Base-by-base conservation (phyloP, 106 monocot species). In the Phalaenopsis aphrodite region DNA sequence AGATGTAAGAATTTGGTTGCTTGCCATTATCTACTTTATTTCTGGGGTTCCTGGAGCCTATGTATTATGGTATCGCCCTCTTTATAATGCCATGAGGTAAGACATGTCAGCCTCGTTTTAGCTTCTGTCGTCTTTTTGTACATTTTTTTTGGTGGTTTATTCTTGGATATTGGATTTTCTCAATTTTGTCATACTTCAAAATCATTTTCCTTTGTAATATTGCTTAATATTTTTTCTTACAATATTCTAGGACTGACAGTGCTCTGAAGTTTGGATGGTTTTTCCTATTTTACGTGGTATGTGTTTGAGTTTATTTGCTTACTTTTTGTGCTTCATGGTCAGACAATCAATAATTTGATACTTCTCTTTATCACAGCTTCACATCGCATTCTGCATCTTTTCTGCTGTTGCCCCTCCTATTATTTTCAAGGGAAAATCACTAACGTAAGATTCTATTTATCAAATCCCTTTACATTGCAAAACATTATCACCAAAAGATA, bases 381-480 rank as follows among this genome's bases (percentile, higher is more conserved):
- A 92, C 81, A 85, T 92, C 79, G 58, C 56, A 73, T 92, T 92
- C 64, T 81, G 81, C 67, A 58, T 92, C 46, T 92, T 64, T 81
- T 76, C 92, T 66, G 92, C 92, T 43, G 86, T 92, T 61, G 90
- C 92, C 77, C 92, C 92, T 80, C 92, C 92, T 43, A 75, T 92
- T 49, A 30, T 87, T 77, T 92, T 92, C 71, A 82, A 92, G 76
- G 92, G 92, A 30, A 92, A 92, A 85, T 92, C 92, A 16, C 83
- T 92, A 80, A 85, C 92, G 92, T 92, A 92, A 88, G 92, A 79
- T 80, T 45, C 43, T 68, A 64, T 1, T 15, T 49, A 52, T 76
- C 30, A 47, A 24, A 4, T 42, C 18, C 58, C 8, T 78, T 52
- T 55, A 5, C 77, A 15, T 45, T 77, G 77, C 3, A 30, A 77